Base-by-base conservation (phyloP, 768 basidiomycete species). In the Cubamyces lactineus region DNA sequence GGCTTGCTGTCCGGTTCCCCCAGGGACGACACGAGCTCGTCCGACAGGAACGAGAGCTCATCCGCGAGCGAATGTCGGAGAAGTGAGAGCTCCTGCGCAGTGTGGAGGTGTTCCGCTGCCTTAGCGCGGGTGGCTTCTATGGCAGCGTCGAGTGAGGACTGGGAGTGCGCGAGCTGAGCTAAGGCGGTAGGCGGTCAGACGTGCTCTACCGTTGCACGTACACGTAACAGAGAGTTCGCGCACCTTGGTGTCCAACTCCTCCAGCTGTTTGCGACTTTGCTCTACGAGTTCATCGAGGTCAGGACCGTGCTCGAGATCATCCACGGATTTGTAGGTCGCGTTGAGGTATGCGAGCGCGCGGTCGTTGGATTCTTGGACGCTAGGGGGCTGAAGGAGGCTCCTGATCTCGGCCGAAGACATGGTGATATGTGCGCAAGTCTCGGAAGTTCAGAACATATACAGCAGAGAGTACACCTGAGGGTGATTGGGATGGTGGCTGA, bases 11-110 rank as follows among this genome's bases (percentile, higher is more conserved):
- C 79, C 46, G 77, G 79, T 15, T 79, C 81, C 12, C 78, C 77
- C 28, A 84, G 66, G 2, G 83, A 78, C 1, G 88, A 88, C 50
- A 85, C 78, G 43, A 96, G 78, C 53, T 88, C 84, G 53, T 80
- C 75, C 5, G 85, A 84, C 28, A 96, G 76, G 61, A 83, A 83
- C 13, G 86, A 77, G 12, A 96, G 79, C 71, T 94, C 89, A 69
- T 96, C 94, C 16, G 85, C 82, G 19, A 96, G 76, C 1, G 83
- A 84, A 74, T 94, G 91, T 24, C 94, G 82, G 38, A 88, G 75
- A n/a, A 91, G 78, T 0, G 91, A 86, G 42, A 94, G 77, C 58
- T 88, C 86, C 69, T 91, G 87, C 0, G 91, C 90, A 9, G 84
- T 81, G 53, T 81, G 77, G 39, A 91, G 76, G 38, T 87, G 79